phyloP scores from a whole-genome alignment of 2,329 filamentous ascomycete genomes.

The Alternaria sp. region DNA sequence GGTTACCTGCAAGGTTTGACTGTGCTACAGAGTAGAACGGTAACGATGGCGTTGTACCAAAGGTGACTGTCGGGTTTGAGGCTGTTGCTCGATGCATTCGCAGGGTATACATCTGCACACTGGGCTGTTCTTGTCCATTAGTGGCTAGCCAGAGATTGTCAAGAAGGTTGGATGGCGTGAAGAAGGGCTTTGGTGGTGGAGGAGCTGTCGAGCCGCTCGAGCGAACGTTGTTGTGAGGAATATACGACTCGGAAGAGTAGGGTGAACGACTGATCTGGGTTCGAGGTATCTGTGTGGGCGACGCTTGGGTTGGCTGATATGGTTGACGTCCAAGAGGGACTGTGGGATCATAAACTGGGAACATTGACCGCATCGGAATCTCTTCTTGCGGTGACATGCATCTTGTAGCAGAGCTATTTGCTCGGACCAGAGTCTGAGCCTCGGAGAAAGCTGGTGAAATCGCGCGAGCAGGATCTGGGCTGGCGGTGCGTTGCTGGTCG shows the following conservation, averaged over 20 bases:
- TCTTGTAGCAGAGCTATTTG: conserved; percentile 45
- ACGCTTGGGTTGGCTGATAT: conserved; percentile 72
- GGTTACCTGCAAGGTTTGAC: conserved; percentile 55
- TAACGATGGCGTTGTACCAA: conserved; percentile 72
- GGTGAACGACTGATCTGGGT: conserved; percentile 70
- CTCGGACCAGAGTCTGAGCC: conserved; percentile 46
- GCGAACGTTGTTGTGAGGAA: conserved; percentile 46
- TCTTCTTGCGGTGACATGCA: conserved; percentile 41
- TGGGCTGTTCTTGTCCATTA: conserved; percentile 66
- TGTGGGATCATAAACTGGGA: conserved; percentile 74
- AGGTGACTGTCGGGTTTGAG: conserved; percentile 57
- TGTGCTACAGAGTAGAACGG: conserved; percentile 72
- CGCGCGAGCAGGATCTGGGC: conserved; percentile 40
- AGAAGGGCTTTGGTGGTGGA: conserved; percentile 42
- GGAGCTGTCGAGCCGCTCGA: conserved; percentile 30
- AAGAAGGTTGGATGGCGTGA: conserved; percentile 65
- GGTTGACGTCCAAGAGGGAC: conserved; percentile 70
- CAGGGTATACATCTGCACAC: conserved; percentile 47
- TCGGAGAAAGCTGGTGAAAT: conserved; percentile 45
- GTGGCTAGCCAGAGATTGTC: conserved; percentile 71
- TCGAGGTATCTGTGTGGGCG: conserved; percentile 68
- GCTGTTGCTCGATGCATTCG: conserved; percentile 55
- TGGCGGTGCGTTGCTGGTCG: conserved; percentile 23
- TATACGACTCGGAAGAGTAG: conserved; percentile 61
- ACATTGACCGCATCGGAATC: conserved; percentile 71